These are phyloP conservation scores for Sinapis alba DNA, from an alignment of 441 rosid species.

Conservation along the genomic window DNA sequence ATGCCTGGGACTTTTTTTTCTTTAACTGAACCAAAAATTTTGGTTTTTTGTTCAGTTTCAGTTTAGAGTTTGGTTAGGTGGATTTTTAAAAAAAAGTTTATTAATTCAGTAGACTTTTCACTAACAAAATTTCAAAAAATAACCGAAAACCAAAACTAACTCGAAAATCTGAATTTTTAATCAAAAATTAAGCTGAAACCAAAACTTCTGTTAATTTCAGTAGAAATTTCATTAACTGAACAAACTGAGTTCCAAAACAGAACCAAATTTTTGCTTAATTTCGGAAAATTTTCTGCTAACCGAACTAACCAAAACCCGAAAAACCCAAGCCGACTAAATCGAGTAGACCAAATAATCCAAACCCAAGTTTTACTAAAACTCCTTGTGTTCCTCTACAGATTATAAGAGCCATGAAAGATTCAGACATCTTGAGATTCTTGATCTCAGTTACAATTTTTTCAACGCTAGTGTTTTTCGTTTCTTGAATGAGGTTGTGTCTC, in stretches of 20 bases:
- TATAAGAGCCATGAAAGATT: neutral
- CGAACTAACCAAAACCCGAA: neutral
- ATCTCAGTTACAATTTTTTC: neutral
- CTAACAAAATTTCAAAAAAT: too few relatives aligned
- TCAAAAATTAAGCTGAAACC: too few relatives aligned
- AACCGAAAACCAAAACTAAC: too few relatives aligned
- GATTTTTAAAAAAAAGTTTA: neutral
- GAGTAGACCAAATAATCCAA: neutral
- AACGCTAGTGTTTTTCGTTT: neutral
- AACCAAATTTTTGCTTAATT: neutral
- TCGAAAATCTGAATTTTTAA: too few relatives aligned
- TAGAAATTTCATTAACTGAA: neutral
- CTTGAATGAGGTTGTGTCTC: neutral
- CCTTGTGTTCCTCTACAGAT: neutral
- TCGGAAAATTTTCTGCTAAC: neutral
- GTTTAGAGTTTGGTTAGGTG: neutral
- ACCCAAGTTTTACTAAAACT: neutral
- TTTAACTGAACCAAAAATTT: neutral
- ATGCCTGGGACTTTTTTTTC: neutral
- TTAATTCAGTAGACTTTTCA: too few relatives aligned
- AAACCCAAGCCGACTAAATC: neutral
- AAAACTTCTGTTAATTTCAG: too few relatives aligned
- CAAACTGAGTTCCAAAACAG: neutral
- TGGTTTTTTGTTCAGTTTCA: neutral
- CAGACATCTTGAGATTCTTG: constrained; percentile 19